Conservation (phyloP, 1,284 basidiomycete genomes). For the Ceratobasidium sp. region DNA sequence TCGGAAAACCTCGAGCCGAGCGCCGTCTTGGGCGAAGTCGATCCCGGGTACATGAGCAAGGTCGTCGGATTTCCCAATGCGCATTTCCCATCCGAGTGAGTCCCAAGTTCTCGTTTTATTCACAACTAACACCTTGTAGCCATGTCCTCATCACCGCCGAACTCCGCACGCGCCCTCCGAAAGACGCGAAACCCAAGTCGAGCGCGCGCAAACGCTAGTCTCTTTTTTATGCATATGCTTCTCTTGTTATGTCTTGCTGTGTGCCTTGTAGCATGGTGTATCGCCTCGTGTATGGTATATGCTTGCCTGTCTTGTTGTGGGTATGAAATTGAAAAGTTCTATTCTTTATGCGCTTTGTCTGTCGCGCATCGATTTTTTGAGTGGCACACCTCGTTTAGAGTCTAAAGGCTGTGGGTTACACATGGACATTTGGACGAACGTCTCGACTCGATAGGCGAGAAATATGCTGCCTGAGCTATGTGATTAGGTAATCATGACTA, state of each 20-base stretch:
- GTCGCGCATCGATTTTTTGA: too few relatives aligned
- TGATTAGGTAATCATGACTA: too few relatives aligned
- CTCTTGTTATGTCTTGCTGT: constrained; percentile 33
- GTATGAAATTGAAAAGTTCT: too few relatives aligned
- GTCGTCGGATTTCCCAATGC: constrained; percentile 97
- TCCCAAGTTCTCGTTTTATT: constrained; percentile 45
- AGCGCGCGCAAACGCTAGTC: constrained; percentile 34
- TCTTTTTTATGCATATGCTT: constrained; percentile 46
- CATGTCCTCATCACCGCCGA: constrained; percentile 70
- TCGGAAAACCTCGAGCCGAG: constrained; percentile 80
- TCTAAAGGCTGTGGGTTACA: too few relatives aligned
- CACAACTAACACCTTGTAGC: constrained; percentile 50
- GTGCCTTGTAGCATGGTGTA: constrained; percentile 3
- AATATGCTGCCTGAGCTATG: too few relatives aligned
- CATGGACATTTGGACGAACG: too few relatives aligned
- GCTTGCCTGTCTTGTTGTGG: not conserved
- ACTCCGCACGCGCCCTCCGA: constrained; percentile 76
- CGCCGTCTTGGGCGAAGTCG: constrained; percentile 87
- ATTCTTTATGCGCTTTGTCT: too few relatives aligned
- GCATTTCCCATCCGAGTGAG: constrained; percentile 94
- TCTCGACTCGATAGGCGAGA: too few relatives aligned
- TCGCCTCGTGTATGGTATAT: not conserved
- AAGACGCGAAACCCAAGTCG: constrained; percentile 52
- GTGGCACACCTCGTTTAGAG: too few relatives aligned
- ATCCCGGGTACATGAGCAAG: constrained; percentile 84